These are phyloP conservation scores for Penicillium argentinense DNA, from an alignment of 495 filamentous ascomycete species.

Conservation along the genomic window DNA sequence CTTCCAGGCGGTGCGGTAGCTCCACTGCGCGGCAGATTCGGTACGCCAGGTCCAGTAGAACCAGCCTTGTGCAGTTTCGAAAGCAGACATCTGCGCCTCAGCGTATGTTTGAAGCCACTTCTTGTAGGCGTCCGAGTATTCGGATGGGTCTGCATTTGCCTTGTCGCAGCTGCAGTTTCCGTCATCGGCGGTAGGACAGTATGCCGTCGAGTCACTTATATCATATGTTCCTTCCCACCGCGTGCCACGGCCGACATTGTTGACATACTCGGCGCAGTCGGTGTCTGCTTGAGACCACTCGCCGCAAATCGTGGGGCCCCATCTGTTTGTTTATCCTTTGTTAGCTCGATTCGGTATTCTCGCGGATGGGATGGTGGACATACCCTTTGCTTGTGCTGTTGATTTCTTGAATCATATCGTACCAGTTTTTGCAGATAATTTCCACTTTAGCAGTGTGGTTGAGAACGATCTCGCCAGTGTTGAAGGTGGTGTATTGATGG, in stretches of 20 bases:
- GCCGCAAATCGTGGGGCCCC: conserved; percentile 94
- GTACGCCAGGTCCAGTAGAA: conserved; percentile 97
- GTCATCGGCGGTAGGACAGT: conserved; percentile 65
- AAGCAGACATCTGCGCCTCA: conserved; percentile 90
- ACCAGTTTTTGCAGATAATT: conserved; percentile 87
- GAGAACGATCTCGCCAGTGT: conserved; percentile 67
- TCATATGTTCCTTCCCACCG: conserved; percentile 85
- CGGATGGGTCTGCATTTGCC: conserved; percentile 70
- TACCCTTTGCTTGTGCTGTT: conserved; percentile 71
- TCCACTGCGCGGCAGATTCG: conserved; percentile 85
- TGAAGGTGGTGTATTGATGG: conserved; percentile 93
- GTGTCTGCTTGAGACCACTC: conserved; percentile 99
- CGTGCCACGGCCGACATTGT: conserved; percentile 83
- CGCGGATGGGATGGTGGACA: too few species aligned
- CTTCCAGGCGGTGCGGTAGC: conserved; percentile 80
- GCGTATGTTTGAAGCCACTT: conserved; percentile 85
- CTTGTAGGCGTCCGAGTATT: conserved; percentile 77
- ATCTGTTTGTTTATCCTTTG: conserved; percentile 66
- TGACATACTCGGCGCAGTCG: conserved; percentile 85
- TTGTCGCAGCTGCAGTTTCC: conserved; percentile 65
- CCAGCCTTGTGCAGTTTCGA: conserved; percentile 92
- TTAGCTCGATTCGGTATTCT: too few species aligned
- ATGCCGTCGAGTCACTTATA: conserved; percentile 59
- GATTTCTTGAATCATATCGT: conserved; percentile 67
- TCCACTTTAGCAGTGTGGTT: conserved; percentile 75